Base-by-base conservation (phyloP, 495 filamentous ascomycete genomes). In the Penicillium bialowiezense region DNA sequence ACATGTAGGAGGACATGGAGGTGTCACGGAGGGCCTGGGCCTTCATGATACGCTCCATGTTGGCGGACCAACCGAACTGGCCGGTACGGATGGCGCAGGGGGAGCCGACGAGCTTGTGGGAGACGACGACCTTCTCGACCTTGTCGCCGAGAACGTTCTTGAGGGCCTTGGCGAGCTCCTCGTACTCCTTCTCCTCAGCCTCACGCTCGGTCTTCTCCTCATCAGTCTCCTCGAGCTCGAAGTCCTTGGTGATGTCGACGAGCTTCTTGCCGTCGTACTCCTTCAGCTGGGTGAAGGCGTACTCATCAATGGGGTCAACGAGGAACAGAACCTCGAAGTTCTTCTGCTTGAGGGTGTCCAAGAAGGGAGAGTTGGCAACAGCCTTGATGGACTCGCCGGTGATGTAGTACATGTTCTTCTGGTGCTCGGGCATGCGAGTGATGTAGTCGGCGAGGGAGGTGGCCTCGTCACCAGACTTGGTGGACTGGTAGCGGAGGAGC, bases 31-130 rank as follows among this genome's bases (percentile, higher is more conserved):
- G 90, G 70, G 93, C 93, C 81, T 98, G 93, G 26, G 93, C 95
- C 86, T 98, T 98, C 93, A 98, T 98, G 85, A 98, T 98, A 80
- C 93, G 95, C 86, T 98, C 93, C 93, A 98, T 98, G 83, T 98
- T 98, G 69, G 93, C 93, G 34, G 91, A 97, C 93, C 93, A 98
- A 77, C 93, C 93, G 73, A 98, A 98, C 80, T 98, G 93, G 64
- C 95, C 93, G 59, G 93, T 98, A 74, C 93, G 93, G 79, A 98
- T 97, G 70, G 93, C 93, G 75, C 95, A 97, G 67, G 93, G 93
- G 52, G 95, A 77, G 65, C 90, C 91, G 62, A 89, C 80, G 44
- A 98, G 86, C 86, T 97, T 97, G 90, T 97, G 90, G 60, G 85
- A 90, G 69, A 98, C 92, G 56, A 98, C 91, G 32, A 98, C 93